These are phyloP conservation scores for Aspergillus novofumigatus DNA, from an alignment of 2,329 filamentous ascomycete species.

Conservation along the genomic window DNA sequence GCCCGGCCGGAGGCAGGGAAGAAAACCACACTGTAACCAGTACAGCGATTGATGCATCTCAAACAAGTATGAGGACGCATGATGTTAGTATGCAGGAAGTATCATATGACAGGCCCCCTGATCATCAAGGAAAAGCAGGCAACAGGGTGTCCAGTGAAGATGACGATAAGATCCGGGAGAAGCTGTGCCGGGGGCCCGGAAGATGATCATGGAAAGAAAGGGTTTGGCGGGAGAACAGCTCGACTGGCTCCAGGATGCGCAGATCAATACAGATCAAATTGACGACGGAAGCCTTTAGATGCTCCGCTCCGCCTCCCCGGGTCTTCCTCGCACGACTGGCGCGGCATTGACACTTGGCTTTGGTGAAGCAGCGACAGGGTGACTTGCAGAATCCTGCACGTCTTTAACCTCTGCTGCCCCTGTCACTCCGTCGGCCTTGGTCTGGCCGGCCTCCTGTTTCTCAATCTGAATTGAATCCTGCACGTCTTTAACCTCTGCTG, in stretches of 20 bases:
- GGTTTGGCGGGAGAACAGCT: neutral
- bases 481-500: constrained; percentile 42
- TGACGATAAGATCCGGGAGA: neutral
- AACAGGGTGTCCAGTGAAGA: neutral
- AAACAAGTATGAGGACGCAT: neutral
- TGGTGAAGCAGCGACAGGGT: constrained; percentile 17
- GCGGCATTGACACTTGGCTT: constrained; percentile 3
- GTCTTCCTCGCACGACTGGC: neutral
- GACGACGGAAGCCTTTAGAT: neutral
- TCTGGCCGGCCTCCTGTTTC: constrained; percentile 34
- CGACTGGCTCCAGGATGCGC: neutral
- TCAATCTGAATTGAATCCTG: constrained; percentile 62
- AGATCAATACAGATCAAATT: neutral
- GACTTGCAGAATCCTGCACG: constrained; percentile 19
- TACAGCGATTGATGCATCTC: constrained; percentile 6
- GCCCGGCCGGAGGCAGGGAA: neutral
- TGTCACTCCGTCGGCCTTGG: neutral
- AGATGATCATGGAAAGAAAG: neutral
- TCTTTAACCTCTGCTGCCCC: constrained; percentile 5
- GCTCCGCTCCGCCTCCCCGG: too few species aligned
- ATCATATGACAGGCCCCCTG: neutral
- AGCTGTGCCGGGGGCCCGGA: too few species aligned
- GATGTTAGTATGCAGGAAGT: constrained; percentile 2
- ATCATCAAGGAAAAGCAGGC: neutral
- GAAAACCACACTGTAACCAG: constrained; percentile 17